These are phyloP conservation scores for Triticum monococcum DNA, from an alignment of 176 grass and related monocot species.

Conservation along the genomic window DNA sequence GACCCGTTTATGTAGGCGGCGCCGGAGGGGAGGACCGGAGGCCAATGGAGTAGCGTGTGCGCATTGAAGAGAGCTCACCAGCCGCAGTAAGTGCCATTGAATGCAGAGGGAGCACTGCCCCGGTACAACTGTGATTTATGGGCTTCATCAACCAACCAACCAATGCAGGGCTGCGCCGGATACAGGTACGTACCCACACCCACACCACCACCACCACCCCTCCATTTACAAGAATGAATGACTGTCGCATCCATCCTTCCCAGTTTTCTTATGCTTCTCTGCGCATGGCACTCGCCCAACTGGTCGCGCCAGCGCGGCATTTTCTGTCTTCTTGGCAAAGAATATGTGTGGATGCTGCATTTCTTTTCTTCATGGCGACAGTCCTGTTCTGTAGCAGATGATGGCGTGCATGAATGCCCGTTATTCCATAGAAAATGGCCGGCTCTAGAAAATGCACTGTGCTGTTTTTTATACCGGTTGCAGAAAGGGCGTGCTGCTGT, in stretches of 20 bases:
- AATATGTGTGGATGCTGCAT: background rate
- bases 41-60: constrained; percentile 14
- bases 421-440: constrained; percentile 11
- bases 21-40: background rate
- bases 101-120: constrained; percentile 34
- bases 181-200: background rate
- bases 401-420: constrained; percentile 24
- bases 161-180: constrained; percentile 39
- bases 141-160: constrained; percentile 61
- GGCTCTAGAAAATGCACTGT: constrained; percentile 25
- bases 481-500: constrained; percentile 15
- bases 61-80: constrained; percentile 56
- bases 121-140: constrained; percentile 59
- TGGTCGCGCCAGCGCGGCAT: constrained; percentile 14
- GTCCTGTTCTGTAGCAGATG: constrained; percentile 25
- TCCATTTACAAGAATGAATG: constrained; percentile 48
- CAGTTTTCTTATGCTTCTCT: background rate
- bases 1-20: constrained; percentile 37
- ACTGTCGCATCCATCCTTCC: background rate
- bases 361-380: constrained; percentile 1
- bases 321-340: background rate
- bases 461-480: constrained; percentile 9
- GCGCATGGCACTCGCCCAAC: constrained; percentile 24
- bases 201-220: background rate
- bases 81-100: constrained; percentile 43